Conservation (phyloP, 768 basidiomycete species). For the Albatrellus ellisii region DNA sequence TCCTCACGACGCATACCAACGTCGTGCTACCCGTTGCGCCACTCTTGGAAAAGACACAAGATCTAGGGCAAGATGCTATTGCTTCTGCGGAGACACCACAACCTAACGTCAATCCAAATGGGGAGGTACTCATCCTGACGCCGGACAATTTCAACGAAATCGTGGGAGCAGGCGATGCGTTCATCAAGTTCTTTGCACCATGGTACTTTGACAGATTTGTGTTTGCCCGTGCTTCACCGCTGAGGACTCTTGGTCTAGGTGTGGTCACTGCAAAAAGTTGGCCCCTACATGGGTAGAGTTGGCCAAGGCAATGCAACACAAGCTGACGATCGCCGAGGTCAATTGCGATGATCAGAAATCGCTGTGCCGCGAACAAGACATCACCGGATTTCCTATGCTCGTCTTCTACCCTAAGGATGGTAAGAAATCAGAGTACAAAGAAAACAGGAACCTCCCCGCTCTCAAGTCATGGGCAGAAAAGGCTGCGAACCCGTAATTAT, state of each 20-base stretch:
- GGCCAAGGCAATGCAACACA: conserved; percentile 53
- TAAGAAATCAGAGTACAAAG: conserved; percentile 58
- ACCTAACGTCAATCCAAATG: conserved; percentile 23
- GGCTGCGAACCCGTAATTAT: conserved; percentile 55
- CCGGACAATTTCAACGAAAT: conserved; percentile 34
- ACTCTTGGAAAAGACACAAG: conserved; percentile 14
- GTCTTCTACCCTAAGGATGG: conserved; percentile 43
- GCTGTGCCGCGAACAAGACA: conserved; percentile 51
- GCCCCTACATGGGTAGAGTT: conserved; percentile 74
- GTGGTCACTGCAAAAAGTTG: conserved; percentile 93
- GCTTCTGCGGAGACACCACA: background rate
- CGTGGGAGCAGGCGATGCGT: conserved; percentile 34
- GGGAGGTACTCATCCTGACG: conserved; percentile 27
- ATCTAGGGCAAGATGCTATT: conserved; percentile 1
- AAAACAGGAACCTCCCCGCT: conserved; percentile 56
- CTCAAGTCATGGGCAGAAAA: conserved; percentile 66
- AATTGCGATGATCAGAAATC: conserved; percentile 71
- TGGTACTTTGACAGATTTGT: conserved; percentile 36
- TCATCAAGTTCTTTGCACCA: conserved; percentile 83
- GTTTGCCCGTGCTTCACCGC: no score
- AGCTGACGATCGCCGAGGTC: conserved; percentile 72
- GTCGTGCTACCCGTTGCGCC: conserved; percentile 17
- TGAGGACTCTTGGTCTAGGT: conserved; percentile 43
- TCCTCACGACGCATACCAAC: conserved; percentile 33
- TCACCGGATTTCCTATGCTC: conserved; percentile 79